Evolutionary conservation across 2,329 filamentous ascomycete genomes (phyloP), one percentile per base, ranked within the genome.

Genomic region (Fusarium piperis): DNA sequence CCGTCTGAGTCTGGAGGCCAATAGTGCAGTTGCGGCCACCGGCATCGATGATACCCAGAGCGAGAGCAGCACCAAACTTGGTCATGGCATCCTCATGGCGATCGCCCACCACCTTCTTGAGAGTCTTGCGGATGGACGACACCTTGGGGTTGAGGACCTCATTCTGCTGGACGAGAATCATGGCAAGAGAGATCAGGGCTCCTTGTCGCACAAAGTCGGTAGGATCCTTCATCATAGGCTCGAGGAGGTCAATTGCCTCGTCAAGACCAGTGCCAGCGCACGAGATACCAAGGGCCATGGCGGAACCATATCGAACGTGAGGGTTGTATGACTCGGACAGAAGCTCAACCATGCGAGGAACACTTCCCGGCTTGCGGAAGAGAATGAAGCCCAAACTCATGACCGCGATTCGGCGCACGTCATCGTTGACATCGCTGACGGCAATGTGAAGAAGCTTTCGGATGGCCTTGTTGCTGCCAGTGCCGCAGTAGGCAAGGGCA

Each of bases 111-210:
- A 98, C 94, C 87, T 97, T 98, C 85, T 94, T 92, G 68, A 99
- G 89, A 4, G 93, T 95, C 86, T 98, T 98, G 76, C 96, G 92
- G 73, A 98, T 95, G 2, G 91, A 89, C 23, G 91, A 90, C 53
- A 98, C 95, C 86, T 98, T 98, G 76, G 96, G 95, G 83, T 98
- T 99, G 94, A 98, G 97, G 30, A 92, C 92, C 83, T 99, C 96
- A 78, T 98, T 99, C 81, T 98, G 96, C 84, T 99, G 96, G n/a
- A 98, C 93, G 88, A 99, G 92, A 77, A 99, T 97, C 96, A 99
- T 99, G 67, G 96, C 90, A 64, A 98, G 87, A 3, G 96, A 90
- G 76, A 99, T 98, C 71, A 98, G 86, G 41, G 96, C 95, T 79
- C 97, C 96, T 83, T 99, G 96, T 75, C 97, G 92, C 59, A 99